Base-by-base conservation (phyloP, 805 yeast genomes). In the Metschnikowia arizonensis region DNA sequence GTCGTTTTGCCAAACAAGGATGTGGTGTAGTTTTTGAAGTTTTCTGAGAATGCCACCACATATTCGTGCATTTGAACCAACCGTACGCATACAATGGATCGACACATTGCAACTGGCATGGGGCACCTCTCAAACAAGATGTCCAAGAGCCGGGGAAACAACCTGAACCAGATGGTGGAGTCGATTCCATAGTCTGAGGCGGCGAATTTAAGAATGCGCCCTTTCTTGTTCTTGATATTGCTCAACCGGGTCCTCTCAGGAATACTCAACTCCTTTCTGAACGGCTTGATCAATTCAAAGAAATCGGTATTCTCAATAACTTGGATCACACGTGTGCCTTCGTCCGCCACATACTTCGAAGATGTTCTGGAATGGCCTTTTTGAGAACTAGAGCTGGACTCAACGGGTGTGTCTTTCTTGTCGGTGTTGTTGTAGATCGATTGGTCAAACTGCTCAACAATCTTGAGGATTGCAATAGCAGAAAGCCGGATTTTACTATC, bases 171-270 rank as follows among this genome's bases (percentile, higher is more conserved):
- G n/a, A 93, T 68, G 0, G 98, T 96, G 1, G 95, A 82, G 65
- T 93, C 99, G 8, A 93, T 90, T 1, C 98, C 97, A 58, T 90
- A 86, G 47, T 85, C 95, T 1, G 96, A 85, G 53, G 88, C 96
- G 0, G 96, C 96, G 5, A 93, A 68, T 40, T 81, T 76, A 0
- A 85, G 70, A n/a, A 95, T 64, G 2, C 88, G 74, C 21, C 85
- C 86, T 49, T 78, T 81, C 52, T 82, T 77, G 47, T 76, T 77
- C 50, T 72, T 78, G 29, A 93, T 64, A 54, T 85, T 85, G 1
- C 81, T 58, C 12, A 90, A 66, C 31, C 97, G 68, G 15, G 81
- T 77, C 38, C 84, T 73, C 62, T 95, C 99, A 1, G 96, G 90
- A 29, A 82, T 79, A 66, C 82, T 84, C 54, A 78, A 63, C 52